These are phyloP conservation scores for Lavandula angustifolia DNA, from an alignment of 257 asterid genomes.

Conservation along the genomic window DNA sequence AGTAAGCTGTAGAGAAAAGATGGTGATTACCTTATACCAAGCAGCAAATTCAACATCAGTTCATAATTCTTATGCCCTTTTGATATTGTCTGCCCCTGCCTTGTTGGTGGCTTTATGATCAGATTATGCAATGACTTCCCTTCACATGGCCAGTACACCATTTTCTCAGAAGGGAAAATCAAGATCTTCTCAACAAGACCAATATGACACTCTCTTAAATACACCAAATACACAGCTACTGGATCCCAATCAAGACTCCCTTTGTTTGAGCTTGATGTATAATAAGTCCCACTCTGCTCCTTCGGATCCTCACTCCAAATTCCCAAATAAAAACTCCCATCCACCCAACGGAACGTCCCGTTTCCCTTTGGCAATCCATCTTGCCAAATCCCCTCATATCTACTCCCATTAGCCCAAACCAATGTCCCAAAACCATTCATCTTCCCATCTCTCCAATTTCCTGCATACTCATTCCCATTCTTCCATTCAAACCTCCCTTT, in stretches of 20 bases:
- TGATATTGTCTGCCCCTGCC: slow-evolving; percentile 64
- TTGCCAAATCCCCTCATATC: slow-evolving; percentile 81
- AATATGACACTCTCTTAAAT: slow-evolving; percentile 50
- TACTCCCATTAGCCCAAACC: slow-evolving; percentile 72
- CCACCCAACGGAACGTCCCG: slow-evolving; percentile 73
- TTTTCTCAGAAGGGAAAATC: slow-evolving; percentile 66
- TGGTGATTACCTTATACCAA: slow-evolving; percentile 75
- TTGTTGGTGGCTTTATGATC: slow-evolving; percentile 53
- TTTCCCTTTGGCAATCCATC: slow-evolving; percentile 80
- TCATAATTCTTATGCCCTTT: slow-evolving; percentile 89
- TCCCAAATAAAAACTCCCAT: slow-evolving; percentile 89
- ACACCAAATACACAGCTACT: slow-evolving; percentile 48
- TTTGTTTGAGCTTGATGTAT: slow-evolving; percentile 49
- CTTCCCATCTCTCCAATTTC: slow-evolving; percentile 74
- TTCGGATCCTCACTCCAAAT: slow-evolving; percentile 68
- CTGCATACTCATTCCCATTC: slow-evolving; percentile 74
- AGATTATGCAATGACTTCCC: slow-evolving; percentile 39
- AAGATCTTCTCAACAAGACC: slow-evolving; percentile 56
- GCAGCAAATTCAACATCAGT: slow-evolving; percentile 94
- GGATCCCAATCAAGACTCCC: slow-evolving; percentile 73
- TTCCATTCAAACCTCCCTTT: slow-evolving; percentile 81
- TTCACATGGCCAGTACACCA: slow-evolving; percentile 57
- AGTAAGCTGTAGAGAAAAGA: no score
- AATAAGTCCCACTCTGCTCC: slow-evolving; percentile 81
- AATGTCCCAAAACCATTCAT: slow-evolving; percentile 77